phyloP scores from a whole-genome alignment of 306 rosid species.

The Pterocarpus santalinus region DNA sequence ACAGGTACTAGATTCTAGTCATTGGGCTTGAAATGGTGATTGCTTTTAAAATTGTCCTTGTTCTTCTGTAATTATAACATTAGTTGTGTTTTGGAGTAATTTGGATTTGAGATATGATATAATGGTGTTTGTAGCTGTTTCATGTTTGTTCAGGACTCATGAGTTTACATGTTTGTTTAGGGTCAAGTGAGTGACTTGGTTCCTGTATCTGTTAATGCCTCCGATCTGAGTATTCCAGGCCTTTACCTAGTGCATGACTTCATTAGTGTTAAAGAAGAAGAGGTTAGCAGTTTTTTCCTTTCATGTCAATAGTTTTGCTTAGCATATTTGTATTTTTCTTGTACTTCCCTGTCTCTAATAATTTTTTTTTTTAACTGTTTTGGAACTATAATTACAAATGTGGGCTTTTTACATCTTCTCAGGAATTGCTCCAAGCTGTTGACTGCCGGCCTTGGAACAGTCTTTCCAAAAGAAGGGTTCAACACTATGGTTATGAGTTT shows the following conservation, averaged over 20 bases:
- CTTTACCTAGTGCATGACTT: conserved; percentile 81
- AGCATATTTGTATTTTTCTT: conserved; percentile 23
- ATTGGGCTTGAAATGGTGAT: not conserved
- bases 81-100: not conserved
- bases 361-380: not conserved
- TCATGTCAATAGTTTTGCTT: conserved; percentile 3
- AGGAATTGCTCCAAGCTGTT: conserved; percentile 77
- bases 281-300: conserved; percentile 59
- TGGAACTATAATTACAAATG: not conserved
- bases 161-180: conserved; percentile 45
- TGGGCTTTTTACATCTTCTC: conserved; percentile 35
- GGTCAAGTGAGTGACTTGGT: conserved; percentile 59
- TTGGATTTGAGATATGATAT: not conserved
- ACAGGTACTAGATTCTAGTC: conserved; percentile 45
- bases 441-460: conserved; percentile 76
- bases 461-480: conserved; percentile 92
- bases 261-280: conserved; percentile 72
- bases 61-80: not conserved
- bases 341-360: not conserved
- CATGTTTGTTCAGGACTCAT: conserved; percentile 42
- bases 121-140: not conserved
- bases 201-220: conserved; percentile 70
- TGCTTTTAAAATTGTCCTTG: not conserved
- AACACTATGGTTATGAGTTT: conserved; percentile 92
- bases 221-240: conserved; percentile 83